Conservation (phyloP, 768 basidiomycete genomes). For the Kwoniella shandongensis region DNA sequence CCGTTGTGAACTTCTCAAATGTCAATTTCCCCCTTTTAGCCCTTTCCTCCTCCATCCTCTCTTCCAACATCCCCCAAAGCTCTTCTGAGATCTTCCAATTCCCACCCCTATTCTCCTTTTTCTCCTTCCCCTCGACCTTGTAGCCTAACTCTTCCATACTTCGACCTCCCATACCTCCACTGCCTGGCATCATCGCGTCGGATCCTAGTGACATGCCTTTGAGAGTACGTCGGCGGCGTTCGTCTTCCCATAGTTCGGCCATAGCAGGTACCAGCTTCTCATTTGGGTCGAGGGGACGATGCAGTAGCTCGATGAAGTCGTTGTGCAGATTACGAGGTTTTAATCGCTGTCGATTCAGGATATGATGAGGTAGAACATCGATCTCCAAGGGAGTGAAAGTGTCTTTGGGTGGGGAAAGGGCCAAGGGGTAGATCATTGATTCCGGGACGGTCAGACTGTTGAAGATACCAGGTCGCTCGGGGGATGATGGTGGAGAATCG, state of each 20-base stretch:
- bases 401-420: slow-evolving; percentile 46
- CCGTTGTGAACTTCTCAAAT: slow-evolving; percentile 42
- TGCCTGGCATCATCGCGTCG: slow-evolving; percentile 70
- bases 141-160: slow-evolving; percentile 44
- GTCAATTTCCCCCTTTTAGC: slow-evolving; percentile 39
- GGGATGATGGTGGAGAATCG: slow-evolving; percentile 29
- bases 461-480: slow-evolving; percentile 31
- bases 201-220: slow-evolving; percentile 68
- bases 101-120: slow-evolving; percentile 67
- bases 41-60: slow-evolving; percentile 62
- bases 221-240: slow-evolving; percentile 68
- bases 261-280: slow-evolving; percentile 84
- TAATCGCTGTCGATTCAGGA: slow-evolving; percentile 76
- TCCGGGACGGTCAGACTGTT: slow-evolving; percentile 45
- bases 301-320: slow-evolving; percentile 63
- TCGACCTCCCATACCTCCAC: slow-evolving; percentile 56
- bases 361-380: slow-evolving; percentile 75
- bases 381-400: slow-evolving; percentile 66
- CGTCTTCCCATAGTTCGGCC: slow-evolving; percentile 94
- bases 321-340: slow-evolving; percentile 68
- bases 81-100: slow-evolving; percentile 59
- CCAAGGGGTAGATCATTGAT: slow-evolving; percentile 35
- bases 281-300: slow-evolving; percentile 55
- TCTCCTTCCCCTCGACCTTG: slow-evolving; percentile 56
- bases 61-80: slow-evolving; percentile 71